Percentiles rank a stretch among this genome's conserved stretches.
phyloP scores from a whole-genome alignment of 2,329 filamentous ascomycete species.

The Aspergillus latus region DNA sequence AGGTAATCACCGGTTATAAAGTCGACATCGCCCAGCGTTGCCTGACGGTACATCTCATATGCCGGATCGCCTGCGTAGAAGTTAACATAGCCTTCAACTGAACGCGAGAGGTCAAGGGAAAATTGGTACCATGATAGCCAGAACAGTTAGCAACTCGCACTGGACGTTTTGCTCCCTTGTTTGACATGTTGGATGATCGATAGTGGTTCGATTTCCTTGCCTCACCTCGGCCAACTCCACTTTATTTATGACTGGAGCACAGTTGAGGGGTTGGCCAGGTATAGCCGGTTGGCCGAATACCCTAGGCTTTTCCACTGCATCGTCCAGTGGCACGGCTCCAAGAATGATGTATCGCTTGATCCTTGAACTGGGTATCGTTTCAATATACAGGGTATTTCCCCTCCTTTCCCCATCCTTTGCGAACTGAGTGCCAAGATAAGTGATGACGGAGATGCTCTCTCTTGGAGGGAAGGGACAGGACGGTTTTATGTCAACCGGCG shows the following conservation, averaged over 20 bases:
- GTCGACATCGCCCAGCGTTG: constrained; percentile 43
- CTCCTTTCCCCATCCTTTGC: background rate
- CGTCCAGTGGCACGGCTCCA: background rate
- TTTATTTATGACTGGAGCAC: background rate
- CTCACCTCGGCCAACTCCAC: background rate
- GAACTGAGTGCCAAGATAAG: background rate
- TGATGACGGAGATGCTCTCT: background rate
- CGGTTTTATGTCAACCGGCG: no score
- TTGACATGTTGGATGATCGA: background rate
- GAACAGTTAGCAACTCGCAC: constrained; percentile 38
- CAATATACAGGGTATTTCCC: no score
- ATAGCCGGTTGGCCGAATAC: constrained; percentile 11
- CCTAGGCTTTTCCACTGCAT: constrained; percentile 1
- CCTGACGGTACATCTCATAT: constrained; percentile 39
- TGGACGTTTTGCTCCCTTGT: constrained; percentile 20
- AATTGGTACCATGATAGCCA: constrained; percentile 33
- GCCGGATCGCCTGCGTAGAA: constrained; percentile 32
- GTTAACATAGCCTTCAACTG: background rate
- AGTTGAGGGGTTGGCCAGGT: constrained; percentile 3
- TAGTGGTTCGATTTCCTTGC: background rate
- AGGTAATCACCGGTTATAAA: constrained; percentile 58
- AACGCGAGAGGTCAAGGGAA: background rate
- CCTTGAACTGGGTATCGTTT: no score
- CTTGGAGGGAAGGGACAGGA: no score
- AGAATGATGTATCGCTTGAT: background rate